Evolutionary conservation across 2,329 filamentous ascomycete species (phyloP), one percentile per base, ranked within the genome.

Genomic region (Didymella pinodella): DNA sequence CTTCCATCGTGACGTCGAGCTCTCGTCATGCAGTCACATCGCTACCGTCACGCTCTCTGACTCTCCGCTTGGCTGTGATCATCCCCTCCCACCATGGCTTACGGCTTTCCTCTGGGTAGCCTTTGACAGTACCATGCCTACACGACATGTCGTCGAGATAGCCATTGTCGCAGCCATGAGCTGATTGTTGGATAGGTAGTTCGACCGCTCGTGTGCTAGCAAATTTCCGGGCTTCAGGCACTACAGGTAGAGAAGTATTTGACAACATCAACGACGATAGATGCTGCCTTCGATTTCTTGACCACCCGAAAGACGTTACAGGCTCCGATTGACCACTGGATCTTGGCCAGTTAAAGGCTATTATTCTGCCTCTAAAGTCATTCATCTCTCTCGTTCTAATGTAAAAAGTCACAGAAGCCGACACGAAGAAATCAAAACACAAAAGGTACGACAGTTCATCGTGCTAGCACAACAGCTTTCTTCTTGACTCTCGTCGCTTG

Each of bases 371-470:
- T 11, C 20, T 32, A 2, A 3, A 2, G 2, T 4, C 28, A 25
- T 18, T 7, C 2, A 18, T 3, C 20, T 36, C 11, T n/a, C 49
- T 36, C 4, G 28, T 20, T 12, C 22, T 26, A 2, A 28, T 6
- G 57, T 43, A n/a, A 85, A 85, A 1, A 83, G 7, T 49, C 6
- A 79, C 57, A 0, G 81, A 78, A 2, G 79, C 79, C 16, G 79
- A 50, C 32, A 83, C 68, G 14, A 88, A 14, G 32, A 86, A 68
- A n/a, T 77, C 79, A 61, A 88, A 88, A 86, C 46, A 83, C 78
- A 36, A 83, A 38, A 20, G 88, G 75, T 66, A 88, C 86, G 20
- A 86, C 67, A 26, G 82, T 65, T 2, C 88, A 73, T 1, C 86
- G 85, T 0, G 58, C 80, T 5, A 86, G 69, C 18, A 87, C 79